Evolutionary conservation across 1,284 basidiomycete genomes (phyloP).

Genomic region (Ustilago loliicola): DNA sequence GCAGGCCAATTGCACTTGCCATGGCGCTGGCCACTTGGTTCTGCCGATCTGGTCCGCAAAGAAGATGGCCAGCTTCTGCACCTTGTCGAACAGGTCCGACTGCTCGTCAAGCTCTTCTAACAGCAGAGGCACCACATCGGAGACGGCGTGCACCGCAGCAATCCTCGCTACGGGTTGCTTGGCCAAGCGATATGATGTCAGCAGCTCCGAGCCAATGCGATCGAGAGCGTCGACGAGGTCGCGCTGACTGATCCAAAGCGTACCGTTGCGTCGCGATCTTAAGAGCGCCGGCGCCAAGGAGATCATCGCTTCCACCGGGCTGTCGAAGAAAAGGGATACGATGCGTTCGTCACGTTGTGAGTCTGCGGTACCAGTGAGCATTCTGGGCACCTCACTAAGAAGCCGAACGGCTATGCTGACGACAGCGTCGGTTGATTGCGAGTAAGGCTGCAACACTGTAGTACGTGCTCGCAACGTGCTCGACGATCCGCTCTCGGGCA

Average conservation of each 20-base stretch:
- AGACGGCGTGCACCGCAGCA: conserved; percentile 23
- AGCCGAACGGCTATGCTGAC: conserved; percentile 20
- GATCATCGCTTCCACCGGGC: conserved; percentile 17
- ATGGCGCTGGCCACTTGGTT: conserved; percentile 35
- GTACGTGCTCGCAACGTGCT: not conserved
- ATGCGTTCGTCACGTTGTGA: conserved; percentile 24
- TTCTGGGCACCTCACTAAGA: conserved; percentile 20
- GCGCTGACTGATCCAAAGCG: conserved; percentile 38
- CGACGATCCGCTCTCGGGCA: conserved; percentile 22
- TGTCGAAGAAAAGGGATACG: conserved; percentile 33
- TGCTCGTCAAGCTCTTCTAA: conserved; percentile 18
- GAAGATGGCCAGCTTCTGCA: conserved; percentile 39
- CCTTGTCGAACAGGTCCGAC: conserved; percentile 43
- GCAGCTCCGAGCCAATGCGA: conserved; percentile 43
- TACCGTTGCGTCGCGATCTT: conserved; percentile 11
- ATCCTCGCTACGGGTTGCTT: conserved; percentile 24
- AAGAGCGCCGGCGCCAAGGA: conserved; percentile 29
- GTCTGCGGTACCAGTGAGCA: conserved; percentile 20
- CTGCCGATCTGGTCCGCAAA: conserved; percentile 42
- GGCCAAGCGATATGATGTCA: conserved; percentile 31
- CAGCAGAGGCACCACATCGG: conserved; percentile 25
- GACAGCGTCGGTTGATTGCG: conserved; percentile 1
- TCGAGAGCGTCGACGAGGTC: conserved; percentile 43
- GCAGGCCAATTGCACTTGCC: conserved; percentile 72
- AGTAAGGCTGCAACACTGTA: not conserved